These are phyloP conservation scores for Magnolia sinica DNA, from an alignment of 164 flowering plant genomes.

Conservation along the genomic window DNA sequence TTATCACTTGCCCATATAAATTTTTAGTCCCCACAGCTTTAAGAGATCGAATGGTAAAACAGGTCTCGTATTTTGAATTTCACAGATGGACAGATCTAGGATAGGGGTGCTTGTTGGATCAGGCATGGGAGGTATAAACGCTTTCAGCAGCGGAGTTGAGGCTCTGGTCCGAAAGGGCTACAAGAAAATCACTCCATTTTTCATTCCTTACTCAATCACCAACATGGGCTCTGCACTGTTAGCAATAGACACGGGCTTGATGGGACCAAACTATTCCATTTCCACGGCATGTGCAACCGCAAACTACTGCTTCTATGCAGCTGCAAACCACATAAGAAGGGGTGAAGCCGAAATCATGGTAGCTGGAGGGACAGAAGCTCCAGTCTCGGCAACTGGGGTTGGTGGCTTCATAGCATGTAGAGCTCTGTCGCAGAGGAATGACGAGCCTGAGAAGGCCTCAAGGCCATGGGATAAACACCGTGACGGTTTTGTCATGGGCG, in stretches of 20 bases:
- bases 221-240: conserved; percentile 76
- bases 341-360: conserved; percentile 27
- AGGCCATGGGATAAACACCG: conserved; percentile 26
- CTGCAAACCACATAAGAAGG: conserved; percentile 63
- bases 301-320: conserved; percentile 66
- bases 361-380: conserved; percentile 26
- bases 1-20: background rate
- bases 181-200: conserved; percentile 67
- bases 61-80: background rate
- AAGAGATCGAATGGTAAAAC: background rate
- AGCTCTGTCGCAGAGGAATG: conserved; percentile 57
- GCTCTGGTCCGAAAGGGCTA: conserved; percentile 50
- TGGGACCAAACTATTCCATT: conserved; percentile 78
- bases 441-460: conserved; percentile 22
- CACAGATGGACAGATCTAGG: conserved; percentile 51
- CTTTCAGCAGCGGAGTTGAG: conserved; percentile 56
- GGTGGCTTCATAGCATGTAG: conserved; percentile 74
- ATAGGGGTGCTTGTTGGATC: conserved; percentile 46
- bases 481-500: conserved; percentile 73
- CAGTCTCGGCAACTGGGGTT: conserved; percentile 17
- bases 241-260: conserved; percentile 69
- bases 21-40: background rate
- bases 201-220: conserved; percentile 70
- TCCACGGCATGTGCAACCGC: conserved; percentile 83
- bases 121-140: conserved; percentile 72